Evolutionary conservation across 2,329 filamentous ascomycete species (phyloP).

Genomic region (Colletotrichum endophyticum): DNA sequence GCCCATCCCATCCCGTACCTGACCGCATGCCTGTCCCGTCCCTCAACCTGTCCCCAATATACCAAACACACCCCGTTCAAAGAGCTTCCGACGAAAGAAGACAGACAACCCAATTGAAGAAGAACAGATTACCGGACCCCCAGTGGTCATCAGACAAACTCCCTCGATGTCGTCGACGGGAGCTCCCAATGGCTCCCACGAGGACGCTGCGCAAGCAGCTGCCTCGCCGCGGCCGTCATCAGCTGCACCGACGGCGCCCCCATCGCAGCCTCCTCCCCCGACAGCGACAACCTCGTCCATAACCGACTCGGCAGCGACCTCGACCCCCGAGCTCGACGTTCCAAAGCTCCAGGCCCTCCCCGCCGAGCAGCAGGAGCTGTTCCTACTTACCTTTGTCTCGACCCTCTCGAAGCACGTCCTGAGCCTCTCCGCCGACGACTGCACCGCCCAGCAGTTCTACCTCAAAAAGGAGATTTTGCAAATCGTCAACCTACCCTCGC

Average conservation of each 20-base stretch:
- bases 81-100: constrained; percentile 1
- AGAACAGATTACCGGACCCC: background rate
- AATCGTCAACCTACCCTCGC: constrained; percentile 82
- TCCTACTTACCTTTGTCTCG: constrained; percentile 87
- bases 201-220: constrained; percentile 23
- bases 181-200: constrained; percentile 39
- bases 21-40: constrained; percentile 8
- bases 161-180: constrained; percentile 40
- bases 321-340: constrained; percentile 83
- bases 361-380: constrained; percentile 94
- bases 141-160: background rate
- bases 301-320: constrained; percentile 44
- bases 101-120: background rate
- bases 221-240: constrained; percentile 23
- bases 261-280: constrained; percentile 17
- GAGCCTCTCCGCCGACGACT: constrained; percentile 75
- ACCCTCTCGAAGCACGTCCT: constrained; percentile 82
- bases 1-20: background rate
- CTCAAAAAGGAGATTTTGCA: constrained; percentile 95
- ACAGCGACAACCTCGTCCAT: constrained; percentile 34
- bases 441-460: constrained; percentile 87
- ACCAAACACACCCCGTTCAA: background rate
- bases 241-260: constrained; percentile 19
- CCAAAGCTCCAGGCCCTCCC: constrained; percentile 88
- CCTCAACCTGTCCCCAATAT: constrained; percentile 12